phyloP scores from a whole-genome alignment of 225 moss, liverwort and hornwort species.

The Sphagnum contortum region DNA sequence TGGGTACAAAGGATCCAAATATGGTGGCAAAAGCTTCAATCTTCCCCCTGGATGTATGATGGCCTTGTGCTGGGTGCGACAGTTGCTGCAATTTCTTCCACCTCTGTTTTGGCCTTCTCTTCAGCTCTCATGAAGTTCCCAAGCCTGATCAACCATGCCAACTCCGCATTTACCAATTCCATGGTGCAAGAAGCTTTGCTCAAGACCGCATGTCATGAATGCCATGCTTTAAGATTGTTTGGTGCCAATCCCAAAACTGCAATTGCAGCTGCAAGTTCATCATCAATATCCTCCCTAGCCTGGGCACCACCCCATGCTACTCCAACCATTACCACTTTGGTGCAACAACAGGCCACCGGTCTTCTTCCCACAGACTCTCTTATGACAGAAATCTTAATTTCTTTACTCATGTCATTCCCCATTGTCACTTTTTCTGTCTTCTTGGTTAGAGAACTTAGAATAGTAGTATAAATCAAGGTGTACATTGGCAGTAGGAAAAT shows the following conservation, averaged over 20 bases:
- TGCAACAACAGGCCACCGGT: slow-evolving; percentile 4
- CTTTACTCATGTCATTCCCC: slow-evolving; percentile 48
- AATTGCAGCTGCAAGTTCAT: background rate
- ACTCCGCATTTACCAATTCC: slow-evolving; percentile 16
- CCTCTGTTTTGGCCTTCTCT: slow-evolving; percentile 53
- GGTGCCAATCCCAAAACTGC: slow-evolving; percentile 7
- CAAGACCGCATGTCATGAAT: slow-evolving; percentile 31
- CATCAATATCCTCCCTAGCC: no score
- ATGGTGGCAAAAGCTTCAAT: slow-evolving; percentile 26
- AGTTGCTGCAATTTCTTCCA: slow-evolving; percentile 51
- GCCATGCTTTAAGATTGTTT: slow-evolving; percentile 32
- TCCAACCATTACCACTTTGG: no score
- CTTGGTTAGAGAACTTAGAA: slow-evolving; percentile 31
- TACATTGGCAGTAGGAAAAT: no score
- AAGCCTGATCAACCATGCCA: background rate
- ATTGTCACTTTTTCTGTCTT: slow-evolving; percentile 60
- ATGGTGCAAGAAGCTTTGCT: slow-evolving; percentile 11
- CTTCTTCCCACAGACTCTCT: slow-evolving; percentile 20
- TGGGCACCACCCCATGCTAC: no score
- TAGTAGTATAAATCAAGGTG: no score
- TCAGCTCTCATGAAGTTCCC: slow-evolving; percentile 33
- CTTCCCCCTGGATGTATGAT: slow-evolving; percentile 46
- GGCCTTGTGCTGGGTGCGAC: slow-evolving; percentile 41
- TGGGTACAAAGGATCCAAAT: no score
- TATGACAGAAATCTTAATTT: slow-evolving; percentile 39